phyloP scores from a whole-genome alignment of 1,284 basidiomycete species.

The Mycosarcoma mackinlayi region DNA sequence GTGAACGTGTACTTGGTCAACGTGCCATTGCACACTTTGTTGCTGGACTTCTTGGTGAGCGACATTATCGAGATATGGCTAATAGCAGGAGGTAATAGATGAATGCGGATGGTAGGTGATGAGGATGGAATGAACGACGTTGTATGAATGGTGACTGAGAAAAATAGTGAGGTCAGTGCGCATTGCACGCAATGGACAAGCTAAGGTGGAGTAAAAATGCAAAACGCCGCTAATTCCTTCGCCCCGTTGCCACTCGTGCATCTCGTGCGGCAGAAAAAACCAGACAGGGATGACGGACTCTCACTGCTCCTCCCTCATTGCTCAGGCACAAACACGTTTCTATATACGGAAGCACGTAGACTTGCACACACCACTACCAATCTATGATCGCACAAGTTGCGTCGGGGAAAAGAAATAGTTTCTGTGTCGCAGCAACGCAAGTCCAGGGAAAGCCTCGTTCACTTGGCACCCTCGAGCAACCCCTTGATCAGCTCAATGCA shows the following conservation, averaged over 20 bases:
- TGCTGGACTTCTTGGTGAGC: conserved; percentile 36
- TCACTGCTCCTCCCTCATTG: background rate
- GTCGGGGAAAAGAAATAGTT: too few species aligned
- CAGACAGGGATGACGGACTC: background rate
- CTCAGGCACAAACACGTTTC: too few species aligned
- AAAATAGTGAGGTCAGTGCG: conserved; percentile 29
- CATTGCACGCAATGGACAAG: conserved; percentile 14
- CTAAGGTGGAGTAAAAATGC: conserved; percentile 8
- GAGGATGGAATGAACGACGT: background rate
- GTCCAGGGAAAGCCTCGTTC: too few species aligned
- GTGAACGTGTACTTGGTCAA: conserved; percentile 62
- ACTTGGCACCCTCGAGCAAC: conserved; percentile 40
- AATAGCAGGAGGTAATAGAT: too few species aligned
- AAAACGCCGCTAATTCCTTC: conserved; percentile 22
- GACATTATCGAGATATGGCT: too few species aligned
- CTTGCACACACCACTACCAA: too few species aligned
- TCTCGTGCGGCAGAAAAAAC: conserved; percentile 28
- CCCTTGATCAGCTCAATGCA: conserved; percentile 57
- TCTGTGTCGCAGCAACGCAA: too few species aligned
- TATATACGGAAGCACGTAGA: too few species aligned
- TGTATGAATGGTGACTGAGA: background rate
- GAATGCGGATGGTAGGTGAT: background rate
- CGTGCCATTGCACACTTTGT: conserved; percentile 49
- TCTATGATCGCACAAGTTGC: too few species aligned
- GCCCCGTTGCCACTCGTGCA: background rate